Base-by-base conservation (phyloP, 768 basidiomycete species). In the Tephrocybe sp. region DNA sequence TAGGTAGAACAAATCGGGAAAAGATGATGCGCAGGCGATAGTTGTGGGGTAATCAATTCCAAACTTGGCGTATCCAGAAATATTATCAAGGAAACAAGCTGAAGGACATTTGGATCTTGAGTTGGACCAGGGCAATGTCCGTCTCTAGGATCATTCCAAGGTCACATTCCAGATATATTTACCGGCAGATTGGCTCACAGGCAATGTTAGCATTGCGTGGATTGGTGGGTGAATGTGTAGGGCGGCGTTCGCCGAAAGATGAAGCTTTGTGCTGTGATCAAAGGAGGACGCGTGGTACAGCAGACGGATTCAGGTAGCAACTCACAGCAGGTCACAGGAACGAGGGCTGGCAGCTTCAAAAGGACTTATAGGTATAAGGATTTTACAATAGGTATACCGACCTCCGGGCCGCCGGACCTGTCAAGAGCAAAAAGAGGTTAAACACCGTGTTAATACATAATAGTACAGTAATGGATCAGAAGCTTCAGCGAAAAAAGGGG, bases 21-120 rank as follows among this genome's bases (percentile, higher is more conserved):
- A 57, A 58, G 46, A 48, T 55, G 30, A 43, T 43, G 55, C 15
- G 33, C 34, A 38, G 21, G 60, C 53, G 56, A 50, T 52, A 46
- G 46, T 42, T 51, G 56, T 50, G 60, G 54, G 55, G 56, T 51
- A 58, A 44, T 60, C 58, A 53, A 60, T 59, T 62, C 65, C 64
- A 55, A 61, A 65, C 63, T 57, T 45, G 62, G 65, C 51, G 56
- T 55, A 50, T 44, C 50, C 55, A 54, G 58, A 50, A 58, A 23
- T 34, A 36, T 46, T 48, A 45, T 55, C 50, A 44, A 47, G 43
- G 32, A 20, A 28, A 39, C 20, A 14, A 36, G 34, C 48, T 42
- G 32, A 50, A 50, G 21, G 21, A 21, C 17, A n/a, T n/a, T n/a
- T n/a, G 48, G 45, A 40, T 28, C 12, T 30, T 18, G 14, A 9